Conservation (phyloP, 73 alveolate species). For the Tetrahymena elliotti region DNA sequence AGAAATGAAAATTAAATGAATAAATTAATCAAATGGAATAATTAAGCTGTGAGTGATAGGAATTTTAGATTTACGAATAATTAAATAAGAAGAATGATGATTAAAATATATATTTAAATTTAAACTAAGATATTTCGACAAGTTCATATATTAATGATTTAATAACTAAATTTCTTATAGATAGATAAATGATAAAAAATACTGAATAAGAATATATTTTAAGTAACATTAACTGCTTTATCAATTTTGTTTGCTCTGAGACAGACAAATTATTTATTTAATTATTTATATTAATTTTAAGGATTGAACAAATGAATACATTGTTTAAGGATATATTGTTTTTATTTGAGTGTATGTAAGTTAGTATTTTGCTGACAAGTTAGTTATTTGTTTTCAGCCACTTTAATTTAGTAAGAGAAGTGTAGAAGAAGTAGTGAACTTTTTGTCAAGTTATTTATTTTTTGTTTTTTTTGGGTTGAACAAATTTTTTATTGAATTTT, state of each 20-base stretch:
- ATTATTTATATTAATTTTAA: too few relatives aligned
- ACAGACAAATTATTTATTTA: too few relatives aligned
- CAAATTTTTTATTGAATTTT: neutral
- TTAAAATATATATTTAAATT: too few relatives aligned
- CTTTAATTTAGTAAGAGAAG: neutral
- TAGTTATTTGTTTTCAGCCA: neutral
- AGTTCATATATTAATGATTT: too few relatives aligned
- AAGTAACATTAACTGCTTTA: neutral
- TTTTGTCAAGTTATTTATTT: neutral
- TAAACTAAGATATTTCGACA: neutral
- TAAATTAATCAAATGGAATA: too few relatives aligned
- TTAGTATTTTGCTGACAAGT: neutral
- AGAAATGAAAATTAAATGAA: too few relatives aligned
- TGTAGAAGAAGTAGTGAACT: neutral
- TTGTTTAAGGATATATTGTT: too few relatives aligned
- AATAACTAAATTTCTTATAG: neutral
- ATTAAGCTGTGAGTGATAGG: too few relatives aligned
- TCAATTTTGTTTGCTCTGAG: neutral
- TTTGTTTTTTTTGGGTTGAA: neutral
- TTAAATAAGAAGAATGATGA: too few relatives aligned
- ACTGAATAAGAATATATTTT: neutral
- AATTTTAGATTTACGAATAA: too few relatives aligned
- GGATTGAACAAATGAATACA: neutral
- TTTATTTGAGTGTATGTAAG: too few relatives aligned
- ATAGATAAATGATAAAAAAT: neutral